Percentiles rank a stretch among this genome's conserved stretches.
These are phyloP conservation scores for Clavispora fructus DNA, from an alignment of 805 yeast species.

Conservation along the genomic window DNA sequence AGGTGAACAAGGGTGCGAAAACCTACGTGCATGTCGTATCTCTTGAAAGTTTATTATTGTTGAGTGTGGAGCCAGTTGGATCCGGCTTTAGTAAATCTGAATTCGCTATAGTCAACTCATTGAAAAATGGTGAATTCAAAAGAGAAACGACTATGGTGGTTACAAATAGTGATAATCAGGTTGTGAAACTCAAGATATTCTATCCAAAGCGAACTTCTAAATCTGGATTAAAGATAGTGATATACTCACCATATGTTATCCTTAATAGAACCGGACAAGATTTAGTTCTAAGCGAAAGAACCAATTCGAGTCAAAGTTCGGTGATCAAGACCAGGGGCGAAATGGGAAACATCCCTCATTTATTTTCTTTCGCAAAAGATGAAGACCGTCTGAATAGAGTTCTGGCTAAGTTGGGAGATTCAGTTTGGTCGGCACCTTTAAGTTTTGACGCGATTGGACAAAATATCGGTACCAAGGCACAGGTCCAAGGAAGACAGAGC, in stretches of 20 bases:
- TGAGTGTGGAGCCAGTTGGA: slow-evolving; percentile 62
- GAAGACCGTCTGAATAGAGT: slow-evolving; percentile 63
- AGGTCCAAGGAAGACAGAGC: slow-evolving; percentile 42
- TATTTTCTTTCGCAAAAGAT: slow-evolving; percentile 77
- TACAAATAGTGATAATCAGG: slow-evolving; percentile 61
- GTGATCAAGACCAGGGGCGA: slow-evolving; percentile 5
- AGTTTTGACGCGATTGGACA: slow-evolving; percentile 92
- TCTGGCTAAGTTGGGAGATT: slow-evolving; percentile 56
- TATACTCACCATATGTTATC: slow-evolving; percentile 83
- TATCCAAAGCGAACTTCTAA: slow-evolving; percentile 52
- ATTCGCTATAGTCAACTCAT: slow-evolving; percentile 68
- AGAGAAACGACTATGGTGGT: slow-evolving; percentile 51
- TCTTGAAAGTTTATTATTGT: slow-evolving; percentile 60
- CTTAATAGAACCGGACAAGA: slow-evolving; percentile 74
- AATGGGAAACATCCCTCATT: slow-evolving; percentile 45
- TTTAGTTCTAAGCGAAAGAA: slow-evolving; percentile 52
- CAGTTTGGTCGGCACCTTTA: slow-evolving; percentile 65
- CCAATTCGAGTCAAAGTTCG: slow-evolving; percentile 24
- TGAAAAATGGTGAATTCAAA: slow-evolving; percentile 47
- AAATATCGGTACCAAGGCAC: slow-evolving; percentile 47
- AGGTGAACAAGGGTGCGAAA: slow-evolving; percentile 58
- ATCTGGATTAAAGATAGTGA: slow-evolving; percentile 57
- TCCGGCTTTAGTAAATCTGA: slow-evolving; percentile 62
- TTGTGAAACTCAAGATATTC: slow-evolving; percentile 56
- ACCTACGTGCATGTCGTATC: slow-evolving; percentile 77